These are phyloP conservation scores for Pseudophaeomoniella oleicola DNA, from an alignment of 2,329 filamentous ascomycete species.

Conservation along the genomic window DNA sequence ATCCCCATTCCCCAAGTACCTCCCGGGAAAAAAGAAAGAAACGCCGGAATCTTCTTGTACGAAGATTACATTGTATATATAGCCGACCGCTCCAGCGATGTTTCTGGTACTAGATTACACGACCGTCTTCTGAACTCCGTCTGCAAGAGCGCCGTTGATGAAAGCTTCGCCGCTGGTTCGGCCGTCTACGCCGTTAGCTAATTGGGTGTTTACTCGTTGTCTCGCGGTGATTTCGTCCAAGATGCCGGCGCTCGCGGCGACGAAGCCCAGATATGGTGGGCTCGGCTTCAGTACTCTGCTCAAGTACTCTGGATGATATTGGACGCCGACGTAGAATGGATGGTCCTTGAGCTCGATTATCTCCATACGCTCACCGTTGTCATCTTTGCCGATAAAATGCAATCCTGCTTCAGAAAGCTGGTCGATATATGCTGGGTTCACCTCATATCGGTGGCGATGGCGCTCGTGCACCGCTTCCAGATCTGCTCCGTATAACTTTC, in stretches of 20 bases:
- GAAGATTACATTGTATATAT: too few species aligned
- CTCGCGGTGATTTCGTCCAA: slow-evolving; percentile 32
- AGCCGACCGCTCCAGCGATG: too few species aligned
- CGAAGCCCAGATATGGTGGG: slow-evolving; percentile 68
- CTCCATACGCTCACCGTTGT: slow-evolving; percentile 66
- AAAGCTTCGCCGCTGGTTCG: not conserved
- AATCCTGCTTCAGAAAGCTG: slow-evolving; percentile 54
- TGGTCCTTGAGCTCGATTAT: slow-evolving; percentile 70
- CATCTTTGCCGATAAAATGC: slow-evolving; percentile 65
- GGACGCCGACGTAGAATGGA: slow-evolving; percentile 71
- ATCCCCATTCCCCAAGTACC: too few species aligned
- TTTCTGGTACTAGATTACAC: too few species aligned
- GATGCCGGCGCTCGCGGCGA: slow-evolving; percentile 61
- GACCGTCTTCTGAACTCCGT: not conserved
- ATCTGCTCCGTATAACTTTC: slow-evolving; percentile 53
- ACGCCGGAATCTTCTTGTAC: too few species aligned
- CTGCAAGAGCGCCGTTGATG: slow-evolving; percentile 2
- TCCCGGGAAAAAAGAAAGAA: too few species aligned
- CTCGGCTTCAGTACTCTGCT: slow-evolving; percentile 60
- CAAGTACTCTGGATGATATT: slow-evolving; percentile 81
- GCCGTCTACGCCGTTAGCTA: slow-evolving; percentile 3
- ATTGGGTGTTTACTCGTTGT: slow-evolving; percentile 4
- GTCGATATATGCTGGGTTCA: slow-evolving; percentile 66
- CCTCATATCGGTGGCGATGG: slow-evolving; percentile 81
- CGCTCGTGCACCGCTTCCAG: slow-evolving; percentile 48